Conservation (phyloP, 2,329 filamentous ascomycete species). For the Shiraia bambusicola region DNA sequence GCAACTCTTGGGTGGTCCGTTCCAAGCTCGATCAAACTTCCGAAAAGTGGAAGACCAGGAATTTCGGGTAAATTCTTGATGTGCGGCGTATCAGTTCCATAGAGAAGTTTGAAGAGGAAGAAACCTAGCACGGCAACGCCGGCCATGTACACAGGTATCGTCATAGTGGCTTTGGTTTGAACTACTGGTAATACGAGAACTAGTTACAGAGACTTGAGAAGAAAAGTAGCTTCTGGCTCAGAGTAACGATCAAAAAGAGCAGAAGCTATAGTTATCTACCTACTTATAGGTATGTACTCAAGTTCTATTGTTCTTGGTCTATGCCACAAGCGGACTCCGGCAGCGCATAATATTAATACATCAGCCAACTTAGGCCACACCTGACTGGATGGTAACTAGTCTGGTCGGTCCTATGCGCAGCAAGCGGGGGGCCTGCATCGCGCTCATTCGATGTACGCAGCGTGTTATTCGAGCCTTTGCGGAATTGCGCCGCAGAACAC, state of each 20-base stretch:
- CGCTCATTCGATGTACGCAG: background rate
- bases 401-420: background rate
- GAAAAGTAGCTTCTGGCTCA: background rate
- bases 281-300: background rate
- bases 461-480: slow-evolving; percentile 6
- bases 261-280: background rate
- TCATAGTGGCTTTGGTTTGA: slow-evolving; percentile 24
- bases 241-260: background rate
- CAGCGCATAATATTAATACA: no score
- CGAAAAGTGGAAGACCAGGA: slow-evolving; percentile 51
- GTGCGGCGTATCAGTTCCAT: slow-evolving; percentile 51
- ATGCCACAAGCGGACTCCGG: no score
- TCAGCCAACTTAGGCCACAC: slow-evolving; percentile 10
- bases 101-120: slow-evolving; percentile 46
- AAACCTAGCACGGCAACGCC: slow-evolving; percentile 45
- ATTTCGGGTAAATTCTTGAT: slow-evolving; percentile 53
- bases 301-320: no score
- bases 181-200: background rate
- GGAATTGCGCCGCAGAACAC: slow-evolving; percentile 17
- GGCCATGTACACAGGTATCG: slow-evolving; percentile 46
- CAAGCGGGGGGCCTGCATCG: slow-evolving; percentile 7
- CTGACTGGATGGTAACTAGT: slow-evolving; percentile 10
- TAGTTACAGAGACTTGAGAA: background rate
- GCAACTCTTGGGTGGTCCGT: slow-evolving; percentile 51
- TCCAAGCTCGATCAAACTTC: slow-evolving; percentile 51